These are phyloP conservation scores for Ramicandelaber brevisporus DNA, from an alignment of 192 early-diverging fungal species.

Conservation along the genomic window DNA sequence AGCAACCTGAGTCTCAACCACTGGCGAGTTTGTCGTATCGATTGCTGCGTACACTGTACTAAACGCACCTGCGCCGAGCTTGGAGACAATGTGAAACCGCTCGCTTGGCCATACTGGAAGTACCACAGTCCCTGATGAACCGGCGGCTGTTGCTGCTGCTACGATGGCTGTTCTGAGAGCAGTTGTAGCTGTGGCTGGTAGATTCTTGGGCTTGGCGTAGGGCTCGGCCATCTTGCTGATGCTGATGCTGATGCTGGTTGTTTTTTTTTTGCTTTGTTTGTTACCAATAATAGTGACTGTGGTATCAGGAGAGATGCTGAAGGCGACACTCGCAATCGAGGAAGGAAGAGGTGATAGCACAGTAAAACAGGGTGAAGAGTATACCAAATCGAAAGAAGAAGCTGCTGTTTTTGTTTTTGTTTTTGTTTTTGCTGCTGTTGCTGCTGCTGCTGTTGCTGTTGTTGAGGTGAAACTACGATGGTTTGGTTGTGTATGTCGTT, in stretches of 20 bases:
- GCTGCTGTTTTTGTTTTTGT: background rate
- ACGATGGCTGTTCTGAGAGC: too few relatives aligned
- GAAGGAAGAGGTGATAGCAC: too few relatives aligned
- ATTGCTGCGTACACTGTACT: constrained; percentile 56
- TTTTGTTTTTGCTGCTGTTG: background rate
- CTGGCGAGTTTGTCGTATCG: constrained; percentile 10
- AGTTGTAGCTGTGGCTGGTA: too few relatives aligned
- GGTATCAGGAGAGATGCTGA: too few relatives aligned
- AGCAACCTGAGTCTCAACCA: constrained; percentile 40
- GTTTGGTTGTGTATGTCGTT: constrained; percentile 1
- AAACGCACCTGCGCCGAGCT: constrained; percentile 33
- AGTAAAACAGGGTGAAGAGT: background rate
- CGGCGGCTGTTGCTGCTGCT: too few relatives aligned
- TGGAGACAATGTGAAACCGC: background rate
- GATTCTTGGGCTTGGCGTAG: too few relatives aligned
- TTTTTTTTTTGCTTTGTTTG: too few relatives aligned
- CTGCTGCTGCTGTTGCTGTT: constrained; percentile 1
- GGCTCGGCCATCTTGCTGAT: too few relatives aligned
- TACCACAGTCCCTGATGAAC: too few relatives aligned
- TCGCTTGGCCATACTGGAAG: background rate
- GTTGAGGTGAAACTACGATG: background rate
- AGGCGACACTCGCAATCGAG: too few relatives aligned
- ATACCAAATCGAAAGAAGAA: background rate
- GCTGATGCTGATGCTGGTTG: too few relatives aligned
- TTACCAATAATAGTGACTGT: too few relatives aligned